Conservation (phyloP, 1,284 basidiomycete genomes). For the Cutaneotrichosporon spelunceum region DNA sequence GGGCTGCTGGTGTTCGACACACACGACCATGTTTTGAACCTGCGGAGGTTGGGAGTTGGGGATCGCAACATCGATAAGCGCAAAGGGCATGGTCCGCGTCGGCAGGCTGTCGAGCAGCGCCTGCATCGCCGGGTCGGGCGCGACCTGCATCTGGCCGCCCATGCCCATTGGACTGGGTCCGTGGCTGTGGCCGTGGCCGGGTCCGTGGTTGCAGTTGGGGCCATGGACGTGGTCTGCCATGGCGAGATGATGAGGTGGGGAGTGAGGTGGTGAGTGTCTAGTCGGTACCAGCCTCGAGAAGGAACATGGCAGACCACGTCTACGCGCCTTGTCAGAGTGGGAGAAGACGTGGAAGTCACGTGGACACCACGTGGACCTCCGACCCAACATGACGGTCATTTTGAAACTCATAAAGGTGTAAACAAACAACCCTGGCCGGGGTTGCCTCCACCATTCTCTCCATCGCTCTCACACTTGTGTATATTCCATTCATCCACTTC, state of each 20-base stretch:
- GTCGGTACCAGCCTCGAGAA: too few species aligned
- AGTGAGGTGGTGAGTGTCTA: too few species aligned
- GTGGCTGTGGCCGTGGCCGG: constrained; percentile 21
- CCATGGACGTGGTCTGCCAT: constrained; percentile 17
- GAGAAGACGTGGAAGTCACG: background rate
- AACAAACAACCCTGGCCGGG: constrained; percentile 11
- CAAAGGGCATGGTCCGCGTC: constrained; percentile 34
- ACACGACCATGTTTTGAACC: constrained; percentile 52
- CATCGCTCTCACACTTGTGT: background rate
- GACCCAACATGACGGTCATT: background rate
- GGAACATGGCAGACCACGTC: background rate
- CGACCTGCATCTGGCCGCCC: constrained; percentile 26
- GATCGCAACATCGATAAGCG: constrained; percentile 28
- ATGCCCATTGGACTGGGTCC: background rate
- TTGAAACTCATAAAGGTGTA: constrained; percentile 3
- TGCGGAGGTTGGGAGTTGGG: constrained; percentile 37
- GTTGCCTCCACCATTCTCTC: background rate
- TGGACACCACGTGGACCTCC: background rate
- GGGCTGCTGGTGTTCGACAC: constrained; percentile 62
- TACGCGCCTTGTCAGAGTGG: background rate
- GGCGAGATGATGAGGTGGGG: background rate
- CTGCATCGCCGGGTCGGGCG: constrained; percentile 41
- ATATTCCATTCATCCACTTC: constrained; percentile 3
- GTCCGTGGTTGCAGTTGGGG: constrained; percentile 17
- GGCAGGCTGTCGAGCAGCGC: constrained; percentile 46